Percentiles rank a stretch among this genome's conserved stretches.
Evolutionary conservation across 2,329 filamentous ascomycete genomes (phyloP).

Genomic region (Emmonsia crescens): DNA sequence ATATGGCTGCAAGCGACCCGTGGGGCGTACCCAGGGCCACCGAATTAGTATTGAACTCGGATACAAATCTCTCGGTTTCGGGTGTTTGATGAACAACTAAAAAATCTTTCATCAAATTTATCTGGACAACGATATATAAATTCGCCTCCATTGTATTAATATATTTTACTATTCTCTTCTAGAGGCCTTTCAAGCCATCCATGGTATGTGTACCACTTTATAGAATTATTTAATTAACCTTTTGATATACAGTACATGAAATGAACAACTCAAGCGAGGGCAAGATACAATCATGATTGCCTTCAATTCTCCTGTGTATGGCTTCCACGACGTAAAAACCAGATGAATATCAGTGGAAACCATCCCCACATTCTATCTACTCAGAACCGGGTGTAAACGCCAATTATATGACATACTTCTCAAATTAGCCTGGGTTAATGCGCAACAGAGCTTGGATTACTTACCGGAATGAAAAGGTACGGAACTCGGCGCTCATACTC

Average conservation of each 20-base stretch:
- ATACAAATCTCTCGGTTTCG: neutral
- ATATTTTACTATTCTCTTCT: neutral
- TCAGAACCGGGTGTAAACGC: neutral
- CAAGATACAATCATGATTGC: neutral
- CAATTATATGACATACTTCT: slow-evolving; percentile 2
- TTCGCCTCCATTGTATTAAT: neutral
- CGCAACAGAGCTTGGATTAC: slow-evolving; percentile 10
- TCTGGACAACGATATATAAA: neutral
- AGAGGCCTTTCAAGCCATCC: neutral
- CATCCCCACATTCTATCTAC: neutral
- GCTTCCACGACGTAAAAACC: neutral
- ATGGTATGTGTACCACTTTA: neutral
- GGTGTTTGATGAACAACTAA: neutral
- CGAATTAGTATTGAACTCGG: neutral
- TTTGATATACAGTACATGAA: neutral
- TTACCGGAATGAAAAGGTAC: slow-evolving; percentile 69
- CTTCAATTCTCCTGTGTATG: neutral
- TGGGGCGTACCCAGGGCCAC: neutral
- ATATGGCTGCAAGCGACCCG: neutral
- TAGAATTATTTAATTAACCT: neutral
- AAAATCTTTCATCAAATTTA: neutral
- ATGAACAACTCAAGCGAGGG: neutral
- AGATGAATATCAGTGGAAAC: neutral
- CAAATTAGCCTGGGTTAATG: neutral
- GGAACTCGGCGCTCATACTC: slow-evolving; percentile 72